Base-by-base conservation (phyloP, 768 basidiomycete species). In the Lactifluus rugatus region DNA sequence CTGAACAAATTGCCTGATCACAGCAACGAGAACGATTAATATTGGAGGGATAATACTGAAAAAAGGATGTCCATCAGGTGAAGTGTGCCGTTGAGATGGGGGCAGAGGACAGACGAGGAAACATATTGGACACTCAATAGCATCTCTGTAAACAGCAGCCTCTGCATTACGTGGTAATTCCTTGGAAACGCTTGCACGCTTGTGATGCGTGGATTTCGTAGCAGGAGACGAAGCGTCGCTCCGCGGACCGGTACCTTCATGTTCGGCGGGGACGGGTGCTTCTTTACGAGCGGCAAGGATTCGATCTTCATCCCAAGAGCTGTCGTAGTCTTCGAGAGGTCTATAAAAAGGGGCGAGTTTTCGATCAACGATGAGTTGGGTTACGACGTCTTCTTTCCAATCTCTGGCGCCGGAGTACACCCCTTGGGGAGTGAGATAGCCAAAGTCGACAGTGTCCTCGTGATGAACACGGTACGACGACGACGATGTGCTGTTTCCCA, bases 41-140 rank as follows among this genome's bases (percentile, higher is more conserved):
- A 72, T 97, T 95, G 47, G 88, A 80, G 23, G 96, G 96, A 68
- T 97, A 99, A 72, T 95, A 97, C 95, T 99, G n/a, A n/a, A n/a
- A 53, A 39, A 49, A 57, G 48, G 42, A 10, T 0, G 52, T 0
- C 9, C 25, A 45, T 31, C 32, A 51, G 26, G 67, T 28, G 54
- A 57, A 59, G 1, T 62, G 55, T n/a, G 42, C 56, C 37, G 52
- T 61, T 63, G 65, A 39, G 39, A 17, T 16, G 10, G 5, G 26
- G 26, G n/a, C 4, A 50, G 62, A 66, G 55, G 57, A 82, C 86
- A 69, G 66, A 90, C 95, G 72, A 98, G 78, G 74, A 98, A 97
- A 74, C 94, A 99, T 61, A 99, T 96, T 23, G 96, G 96, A 76
- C 96, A 99, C 70, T 99, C 96, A 17, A 85, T 77, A 17, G 93